Evolutionary conservation across 2,329 filamentous ascomycete genomes (phyloP).

Genomic region (Cordyceps militaris): DNA sequence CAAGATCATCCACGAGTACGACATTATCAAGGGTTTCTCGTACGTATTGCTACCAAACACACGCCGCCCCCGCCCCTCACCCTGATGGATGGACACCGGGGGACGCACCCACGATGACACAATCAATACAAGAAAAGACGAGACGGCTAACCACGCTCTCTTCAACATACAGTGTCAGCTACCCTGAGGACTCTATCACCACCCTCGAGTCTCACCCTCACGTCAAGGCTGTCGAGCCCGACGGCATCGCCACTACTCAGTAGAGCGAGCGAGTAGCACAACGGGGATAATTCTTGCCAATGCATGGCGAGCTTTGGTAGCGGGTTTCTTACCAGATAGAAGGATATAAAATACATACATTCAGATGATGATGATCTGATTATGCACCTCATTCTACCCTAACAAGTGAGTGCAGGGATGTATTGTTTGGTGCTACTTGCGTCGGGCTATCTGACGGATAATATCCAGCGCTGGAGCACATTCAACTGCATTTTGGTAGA

Average conservation of each 20-base stretch:
- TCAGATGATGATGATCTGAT: not conserved
- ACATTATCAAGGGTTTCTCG: constrained; percentile 87
- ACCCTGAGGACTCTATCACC: constrained; percentile 58
- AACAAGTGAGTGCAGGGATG: not conserved
- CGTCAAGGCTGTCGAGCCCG: constrained; percentile 67
- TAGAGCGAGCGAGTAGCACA: constrained; percentile 33
- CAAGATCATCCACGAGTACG: constrained; percentile 77
- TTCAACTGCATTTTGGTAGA: not conserved
- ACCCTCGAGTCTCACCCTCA: constrained; percentile 63
- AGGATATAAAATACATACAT: not conserved
- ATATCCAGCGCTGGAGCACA: not conserved
- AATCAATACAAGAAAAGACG: not conserved
- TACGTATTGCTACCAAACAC: constrained; percentile 42
- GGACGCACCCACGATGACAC: not conserved
- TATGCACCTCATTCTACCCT: not conserved
- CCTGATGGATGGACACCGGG: constrained; percentile 1
- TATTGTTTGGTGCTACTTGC: not conserved
- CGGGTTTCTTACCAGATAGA: not conserved
- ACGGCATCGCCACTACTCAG: constrained; percentile 65
- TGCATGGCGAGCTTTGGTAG: not conserved
- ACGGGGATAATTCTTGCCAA: not conserved
- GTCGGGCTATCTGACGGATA: not conserved
- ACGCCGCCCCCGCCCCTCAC: not conserved
- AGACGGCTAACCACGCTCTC: constrained; percentile 1
- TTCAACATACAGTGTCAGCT: constrained; percentile 54